Base-by-base conservation (phyloP, 208 protist species). In the Angomonas deanei region DNA sequence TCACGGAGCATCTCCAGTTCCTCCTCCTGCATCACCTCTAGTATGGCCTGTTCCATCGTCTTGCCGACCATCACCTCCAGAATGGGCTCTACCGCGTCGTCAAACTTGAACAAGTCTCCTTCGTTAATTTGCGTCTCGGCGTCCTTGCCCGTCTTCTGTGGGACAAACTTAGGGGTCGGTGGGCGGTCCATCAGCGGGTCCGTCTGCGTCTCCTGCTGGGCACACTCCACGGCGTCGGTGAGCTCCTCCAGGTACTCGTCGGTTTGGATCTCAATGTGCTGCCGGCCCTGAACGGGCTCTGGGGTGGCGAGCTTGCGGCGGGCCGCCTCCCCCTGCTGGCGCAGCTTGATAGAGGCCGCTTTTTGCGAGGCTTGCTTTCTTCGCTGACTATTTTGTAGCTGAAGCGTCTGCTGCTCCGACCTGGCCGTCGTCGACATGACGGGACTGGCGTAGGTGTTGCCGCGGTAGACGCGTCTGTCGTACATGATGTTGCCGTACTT, bases 1-100 rank as follows among this genome's bases (percentile, higher is more conserved):
- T 88, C 76, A 15, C 93, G 83, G 42, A 99, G 78, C 36, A 88
- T 72, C 50, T 91, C 82, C 19, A 99, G 78, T 76, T 99, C 98
- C 66, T 98, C 96, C 82, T 99, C 98, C 82, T 99, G 96, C 75
- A 98, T 86, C 32, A 99, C 97, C 82, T 99, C 98, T 49, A 98
- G 81, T 80, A 99, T 92, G 23, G 92, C 86, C 81, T 99, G 97
- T 78, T 99, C 94, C 15, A 99, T 70, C 39, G 95, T 98, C 85
- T 99, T 99, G 54, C 96, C 96, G 5, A 98, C 93, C 66, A 99
- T 86, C 50, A 98, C 96, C 68, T 98, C 91, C 2, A 99, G 78
- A 27, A 98, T 98, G 0, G 97, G 96, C 49, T 97, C 86, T 2
- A 98, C 95, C 28, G 98, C 98, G 54, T 93, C 82, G 68, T 99